Evolutionary conservation across 352 stramenopile genomes (phyloP), one percentile per base, ranked within the genome.

Genomic region (Phytophthora rubi): DNA sequence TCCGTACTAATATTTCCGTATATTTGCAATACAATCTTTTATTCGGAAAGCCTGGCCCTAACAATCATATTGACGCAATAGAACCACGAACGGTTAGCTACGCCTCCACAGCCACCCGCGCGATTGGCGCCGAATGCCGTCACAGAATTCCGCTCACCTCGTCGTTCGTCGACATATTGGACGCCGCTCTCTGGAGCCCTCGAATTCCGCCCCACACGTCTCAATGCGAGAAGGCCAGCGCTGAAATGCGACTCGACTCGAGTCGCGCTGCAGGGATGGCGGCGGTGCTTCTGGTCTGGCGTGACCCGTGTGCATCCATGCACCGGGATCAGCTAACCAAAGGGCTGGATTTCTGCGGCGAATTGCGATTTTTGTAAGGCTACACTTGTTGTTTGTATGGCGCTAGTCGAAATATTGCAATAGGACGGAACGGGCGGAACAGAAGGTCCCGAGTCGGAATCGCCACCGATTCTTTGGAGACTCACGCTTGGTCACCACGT

Each of bases 361-460:
- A 37, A 33, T 68, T 53, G 18, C 21, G 8, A 45, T 12, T 57
- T 66, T 71, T 48, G 48, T 16, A 10, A 15, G 23, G 49, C 6
- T 42, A 37, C n/a, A 73, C 62, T 73, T 57, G 47, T 6, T 35
- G 18, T 61, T 74, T 70, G 54, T 70, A 74, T 62, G 53, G 15
- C 6, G n/a, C 28, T 65, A 56, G 21, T 30, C 6, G 23, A 69
- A 70, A 66, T 70, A 45, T 65, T 56, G 23, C 56, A 28, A 3
- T 51, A 62, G 18, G 10, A 4, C 33, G 28, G 57, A 60, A 28
- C 21, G 12, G 47, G 33, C 52, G 16, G 51, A 61, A 18, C 60
- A 16, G 4, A 49, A 45, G 4, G n/a, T 10, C 44, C 30, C 32
- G 21, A 30, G 13, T 37, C 44, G 37, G 30, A 45, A 53, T 23